A percentile compares a stretch with the other conserved stretches of the same genome.
phyloP scores from a whole-genome alignment of 1,284 basidiomycete genomes.

The Trametes pubescens region DNA sequence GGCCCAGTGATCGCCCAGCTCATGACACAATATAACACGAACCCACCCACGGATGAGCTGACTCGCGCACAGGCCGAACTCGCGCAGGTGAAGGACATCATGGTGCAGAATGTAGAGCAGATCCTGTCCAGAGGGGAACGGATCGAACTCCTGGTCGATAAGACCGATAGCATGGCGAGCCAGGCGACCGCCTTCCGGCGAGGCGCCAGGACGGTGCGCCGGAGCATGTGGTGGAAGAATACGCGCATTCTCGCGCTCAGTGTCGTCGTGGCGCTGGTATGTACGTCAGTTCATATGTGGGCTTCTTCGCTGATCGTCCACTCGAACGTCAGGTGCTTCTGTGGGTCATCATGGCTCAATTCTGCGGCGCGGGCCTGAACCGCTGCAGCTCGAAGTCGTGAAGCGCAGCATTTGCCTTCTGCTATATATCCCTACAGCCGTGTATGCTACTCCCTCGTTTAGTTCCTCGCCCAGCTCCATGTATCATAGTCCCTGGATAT shows the following conservation, averaged over 20 bases:
- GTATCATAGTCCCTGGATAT: conserved; percentile 28
- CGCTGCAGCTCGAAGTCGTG: conserved; percentile 57
- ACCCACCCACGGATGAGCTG: conserved; percentile 93
- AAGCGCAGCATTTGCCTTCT: conserved; percentile 2
- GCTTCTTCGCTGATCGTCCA: conserved; percentile 25
- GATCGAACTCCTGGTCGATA: conserved; percentile 95
- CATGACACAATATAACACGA: conserved; percentile 88
- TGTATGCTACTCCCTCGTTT: conserved; percentile 25
- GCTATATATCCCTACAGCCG: not conserved
- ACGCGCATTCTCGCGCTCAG: conserved; percentile 78
- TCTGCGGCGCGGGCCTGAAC: conserved; percentile 83
- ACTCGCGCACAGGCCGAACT: conserved; percentile 91
- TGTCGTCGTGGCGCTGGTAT: conserved; percentile 78
- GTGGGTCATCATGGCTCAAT: conserved; percentile 85
- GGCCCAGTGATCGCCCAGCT: conserved; percentile 72
- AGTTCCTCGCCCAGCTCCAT: conserved; percentile 6
- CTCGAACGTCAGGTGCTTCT: conserved; percentile 63
- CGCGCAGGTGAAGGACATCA: conserved; percentile 94
- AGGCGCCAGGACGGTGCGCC: conserved; percentile 85
- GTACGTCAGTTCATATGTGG: conserved; percentile 42
- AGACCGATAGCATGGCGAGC: conserved; percentile 95
- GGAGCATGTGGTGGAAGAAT: conserved; percentile 99
- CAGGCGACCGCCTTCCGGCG: conserved; percentile 97
- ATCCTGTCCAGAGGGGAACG: conserved; percentile 95
- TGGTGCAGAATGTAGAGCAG: conserved; percentile 97